Evolutionary conservation across 169 alveolate genomes (phyloP).

Genomic region (Plasmodium billcollinsi): DNA sequence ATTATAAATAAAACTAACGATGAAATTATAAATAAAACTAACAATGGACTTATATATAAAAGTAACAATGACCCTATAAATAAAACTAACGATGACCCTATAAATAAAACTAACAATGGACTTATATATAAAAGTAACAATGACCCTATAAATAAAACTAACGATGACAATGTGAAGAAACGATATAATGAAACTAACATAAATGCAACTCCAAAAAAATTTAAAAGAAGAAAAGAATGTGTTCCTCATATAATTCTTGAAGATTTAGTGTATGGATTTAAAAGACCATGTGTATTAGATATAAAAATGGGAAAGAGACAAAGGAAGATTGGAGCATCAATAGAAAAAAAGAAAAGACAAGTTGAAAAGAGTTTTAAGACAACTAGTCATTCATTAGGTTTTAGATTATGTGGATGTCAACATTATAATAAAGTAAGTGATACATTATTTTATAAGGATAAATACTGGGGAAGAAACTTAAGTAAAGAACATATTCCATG

Average conservation of each 20-base stretch:
- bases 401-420: conserved; percentile 84
- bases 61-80: not conserved
- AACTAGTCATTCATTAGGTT: conserved; percentile 83
- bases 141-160: not conserved
- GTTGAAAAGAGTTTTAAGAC: conserved; percentile 80
- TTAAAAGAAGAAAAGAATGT: conserved; percentile 35
- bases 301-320: conserved; percentile 84
- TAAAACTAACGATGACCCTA: not conserved
- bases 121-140: not conserved
- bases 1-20: not conserved
- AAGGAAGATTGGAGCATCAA: conserved; percentile 80
- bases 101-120: not conserved
- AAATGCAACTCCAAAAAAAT: not conserved
- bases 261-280: conserved; percentile 80
- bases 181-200: not conserved
- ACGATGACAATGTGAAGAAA: not conserved
- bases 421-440: conserved; percentile 79
- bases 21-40: not conserved
- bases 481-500: conserved; percentile 80
- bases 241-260: conserved; percentile 81
- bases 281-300: conserved; percentile 83
- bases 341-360: conserved; percentile 82
- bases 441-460: conserved; percentile 80
- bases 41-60: not conserved
- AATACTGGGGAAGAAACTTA: conserved; percentile 84